Base-by-base conservation (phyloP, 345 rosid genomes). In the Cardiospermum halicacabum region DNA sequence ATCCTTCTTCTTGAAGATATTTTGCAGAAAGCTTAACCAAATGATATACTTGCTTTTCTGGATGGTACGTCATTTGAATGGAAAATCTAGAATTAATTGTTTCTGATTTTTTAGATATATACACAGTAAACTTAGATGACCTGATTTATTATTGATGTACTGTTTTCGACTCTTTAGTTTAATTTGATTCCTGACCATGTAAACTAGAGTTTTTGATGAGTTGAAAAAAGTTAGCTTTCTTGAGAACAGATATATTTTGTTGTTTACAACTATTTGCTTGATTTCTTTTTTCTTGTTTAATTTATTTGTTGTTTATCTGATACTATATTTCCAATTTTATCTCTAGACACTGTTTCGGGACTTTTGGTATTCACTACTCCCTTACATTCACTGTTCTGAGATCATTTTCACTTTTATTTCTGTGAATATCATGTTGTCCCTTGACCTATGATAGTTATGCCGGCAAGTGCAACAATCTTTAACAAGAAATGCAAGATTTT, bases 401-500 rank as follows among this genome's bases (percentile, higher is more conserved):
- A 43, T 60, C 40, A 53, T 60, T 66, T 60, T 12, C 45, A 26
- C 67, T 34, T 15, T 34, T 37, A 8, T 32, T 43, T 56, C 58
- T 55, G 24, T 56, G 32, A 54, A 43, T 39, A 62, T 61, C 60
- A 2, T 72, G 74, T n/a, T 61, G 64, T 69, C 56, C 87, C 91
- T 89, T 83, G 73, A 93, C 77, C 51, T 75, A 36, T 30, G 60
- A 58, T 68, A 92, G 98, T 88, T 74, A 93, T 90, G 97, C 98
- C 94, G 75, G 96, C 98, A 31, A 68, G 82, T 69, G 92, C 86
- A 16, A 92, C 96, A 53, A 66, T 93, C 64, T 93, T 90, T 72
- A 90, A 90, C 75, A 86, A 85, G 84, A 93, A 85, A 72, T 86
- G 97, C 88, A 90, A 77, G 60, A 89, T 90, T 3, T 74, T 90